phyloP scores from a whole-genome alignment of 140 eudicot species.

The Ambrosia hybrid region DNA sequence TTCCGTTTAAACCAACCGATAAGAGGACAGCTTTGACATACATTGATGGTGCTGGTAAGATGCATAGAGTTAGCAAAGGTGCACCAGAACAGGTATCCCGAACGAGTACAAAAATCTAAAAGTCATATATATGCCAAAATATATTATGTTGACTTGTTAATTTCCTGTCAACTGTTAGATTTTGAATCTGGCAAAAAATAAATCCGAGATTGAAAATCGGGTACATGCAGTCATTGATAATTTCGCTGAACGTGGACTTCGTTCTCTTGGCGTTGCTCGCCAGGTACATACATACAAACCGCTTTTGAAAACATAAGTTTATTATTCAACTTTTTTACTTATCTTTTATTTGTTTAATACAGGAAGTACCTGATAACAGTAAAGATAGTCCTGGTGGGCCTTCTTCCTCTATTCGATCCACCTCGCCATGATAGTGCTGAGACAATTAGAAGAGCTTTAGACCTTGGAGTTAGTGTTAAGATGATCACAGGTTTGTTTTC shows the following conservation, averaged over 20 bases:
- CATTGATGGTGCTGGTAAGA: conserved; percentile 57
- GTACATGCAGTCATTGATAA: conserved; percentile 63
- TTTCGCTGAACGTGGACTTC: conserved; percentile 75
- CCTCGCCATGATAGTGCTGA: conserved; percentile 85
- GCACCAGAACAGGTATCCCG: conserved; percentile 79
- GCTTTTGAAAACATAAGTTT: not conserved
- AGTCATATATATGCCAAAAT: not conserved
- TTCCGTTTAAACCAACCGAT: conserved; percentile 77
- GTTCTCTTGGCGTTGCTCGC: conserved; percentile 69
- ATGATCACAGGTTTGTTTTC: conserved; percentile 56
- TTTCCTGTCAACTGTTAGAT: conserved; percentile 36
- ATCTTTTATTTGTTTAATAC: not conserved
- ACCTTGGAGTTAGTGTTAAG: conserved; percentile 77
- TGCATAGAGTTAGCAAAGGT: conserved; percentile 86
- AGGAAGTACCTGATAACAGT: conserved; percentile 64
- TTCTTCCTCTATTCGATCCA: conserved; percentile 73
- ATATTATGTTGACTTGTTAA: not conserved
- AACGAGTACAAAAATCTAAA: not conserved
- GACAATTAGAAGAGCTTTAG: conserved; percentile 59
- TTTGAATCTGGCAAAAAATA: conserved; percentile 46
- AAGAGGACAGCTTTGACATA: conserved; percentile 72
- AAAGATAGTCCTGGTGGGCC: conserved; percentile 67
- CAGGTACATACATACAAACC: conserved; percentile 56
- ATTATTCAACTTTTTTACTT: not conserved
- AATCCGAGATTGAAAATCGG: conserved; percentile 41